Evolutionary conservation across 768 basidiomycete genomes (phyloP).

Genomic region (Symmetrospora coprosmae): DNA sequence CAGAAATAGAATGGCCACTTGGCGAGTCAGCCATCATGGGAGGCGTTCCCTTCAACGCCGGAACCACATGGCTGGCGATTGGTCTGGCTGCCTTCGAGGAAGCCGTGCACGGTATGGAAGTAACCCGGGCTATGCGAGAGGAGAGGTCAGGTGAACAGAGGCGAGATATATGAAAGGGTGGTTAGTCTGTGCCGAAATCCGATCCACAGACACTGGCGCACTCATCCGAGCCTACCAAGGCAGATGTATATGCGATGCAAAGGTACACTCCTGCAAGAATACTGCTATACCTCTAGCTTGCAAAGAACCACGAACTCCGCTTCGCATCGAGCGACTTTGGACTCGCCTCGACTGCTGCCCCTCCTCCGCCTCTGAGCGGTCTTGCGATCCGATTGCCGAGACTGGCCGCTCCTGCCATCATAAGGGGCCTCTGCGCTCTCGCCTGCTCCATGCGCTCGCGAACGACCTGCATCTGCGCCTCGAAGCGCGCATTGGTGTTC

Average conservation of each 20-base stretch:
- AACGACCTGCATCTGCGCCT: constrained; percentile 77
- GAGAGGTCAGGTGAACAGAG: no score
- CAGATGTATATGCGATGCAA: background rate
- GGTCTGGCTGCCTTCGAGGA: no score
- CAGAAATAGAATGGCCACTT: no score
- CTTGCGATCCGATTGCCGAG: constrained; percentile 86
- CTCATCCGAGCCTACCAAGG: no score
- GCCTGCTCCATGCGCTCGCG: constrained; percentile 85
- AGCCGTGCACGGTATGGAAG: no score
- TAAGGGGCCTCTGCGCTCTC: constrained; percentile 41
- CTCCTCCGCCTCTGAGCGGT: constrained; percentile 80
- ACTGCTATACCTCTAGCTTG: background rate
- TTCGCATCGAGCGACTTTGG: constrained; percentile 3
- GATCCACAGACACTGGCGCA: no score
- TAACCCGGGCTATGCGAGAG: no score
- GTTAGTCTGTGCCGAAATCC: no score
- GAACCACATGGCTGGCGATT: no score
- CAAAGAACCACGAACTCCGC: constrained; percentile 17
- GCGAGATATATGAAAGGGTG: no score
- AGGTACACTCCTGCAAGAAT: background rate
- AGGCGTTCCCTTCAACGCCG: no score
- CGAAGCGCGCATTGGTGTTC: constrained; percentile 90
- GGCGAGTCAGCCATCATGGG: no score
- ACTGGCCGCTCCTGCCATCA: constrained; percentile 54
- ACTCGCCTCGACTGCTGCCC: background rate